These are phyloP conservation scores for Lolium perenne DNA, from an alignment of 176 grass and related monocot genomes.

Conservation along the genomic window DNA sequence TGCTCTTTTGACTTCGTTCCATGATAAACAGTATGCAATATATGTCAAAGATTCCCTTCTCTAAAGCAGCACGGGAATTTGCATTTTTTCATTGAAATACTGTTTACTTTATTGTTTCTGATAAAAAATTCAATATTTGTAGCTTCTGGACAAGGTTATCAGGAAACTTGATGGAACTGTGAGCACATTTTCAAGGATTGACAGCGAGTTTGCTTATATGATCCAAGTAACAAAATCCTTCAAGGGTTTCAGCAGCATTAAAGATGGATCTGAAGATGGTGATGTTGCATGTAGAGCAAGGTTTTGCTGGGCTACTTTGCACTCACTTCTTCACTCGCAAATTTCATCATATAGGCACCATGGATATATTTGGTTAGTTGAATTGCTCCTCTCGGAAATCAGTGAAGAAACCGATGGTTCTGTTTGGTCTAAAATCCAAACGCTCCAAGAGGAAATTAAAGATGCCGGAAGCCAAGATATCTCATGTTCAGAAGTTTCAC, in stretches of 20 bases:
- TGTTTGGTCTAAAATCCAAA: conserved; percentile 88
- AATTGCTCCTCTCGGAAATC: conserved; percentile 94
- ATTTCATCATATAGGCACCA: conserved; percentile 88
- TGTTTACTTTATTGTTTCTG: conserved; percentile 33
- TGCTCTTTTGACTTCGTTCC: conserved; percentile 16
- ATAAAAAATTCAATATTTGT: conserved; percentile 47
- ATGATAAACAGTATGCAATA: conserved; percentile 11
- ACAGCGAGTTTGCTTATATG: conserved; percentile 87
- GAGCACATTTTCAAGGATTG: conserved; percentile 81
- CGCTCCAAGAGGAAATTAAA: conserved; percentile 81
- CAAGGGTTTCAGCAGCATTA: conserved; percentile 77
- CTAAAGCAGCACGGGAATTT: background rate
- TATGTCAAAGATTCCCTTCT: conserved; percentile 28
- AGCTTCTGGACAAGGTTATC: conserved; percentile 89
- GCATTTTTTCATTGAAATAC: conserved; percentile 14
- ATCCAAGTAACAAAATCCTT: conserved; percentile 84
- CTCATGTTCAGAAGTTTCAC: conserved; percentile 73
- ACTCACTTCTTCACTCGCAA: conserved; percentile 89
- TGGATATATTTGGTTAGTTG: conserved; percentile 98
- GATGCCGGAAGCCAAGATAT: conserved; percentile 81
- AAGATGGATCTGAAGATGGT: conserved; percentile 68
- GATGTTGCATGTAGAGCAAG: conserved; percentile 66
- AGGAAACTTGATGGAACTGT: conserved; percentile 80
- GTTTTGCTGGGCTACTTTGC: conserved; percentile 84
- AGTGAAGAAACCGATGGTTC: conserved; percentile 68